Evolutionary conservation across 352 stramenopile genomes (phyloP), one percentile per base, ranked within the genome.

Genomic region (Pythium oligandrum): DNA sequence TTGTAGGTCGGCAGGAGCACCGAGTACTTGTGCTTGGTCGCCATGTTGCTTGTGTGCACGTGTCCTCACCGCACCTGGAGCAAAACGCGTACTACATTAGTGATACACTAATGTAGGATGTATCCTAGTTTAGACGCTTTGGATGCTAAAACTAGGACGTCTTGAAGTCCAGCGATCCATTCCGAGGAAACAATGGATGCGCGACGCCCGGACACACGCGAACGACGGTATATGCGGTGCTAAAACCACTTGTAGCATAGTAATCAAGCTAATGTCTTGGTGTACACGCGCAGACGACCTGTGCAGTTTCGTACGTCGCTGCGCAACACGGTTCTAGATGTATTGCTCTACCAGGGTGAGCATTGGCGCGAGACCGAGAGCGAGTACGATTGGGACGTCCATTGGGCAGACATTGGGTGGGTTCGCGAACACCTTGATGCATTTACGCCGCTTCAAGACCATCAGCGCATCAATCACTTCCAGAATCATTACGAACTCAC

Each of bases 1-100:
- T 99, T 99, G 76, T 98, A 99, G 35, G 95, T 99, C 51, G 96
- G 96, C 56, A 99, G 73, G 61, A 99, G 94, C 36, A 99, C 83
- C 37, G 93, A 98, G 63, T 98, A 98, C 71, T 91, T 92, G 63
- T 34, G 36, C 31, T 40, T 26, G 3, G 52, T n/a, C 58, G 36
- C 31, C 38, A 55, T 60, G 9, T 30, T 12, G 38, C 38, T 42
- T 42, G 17, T 26, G 17, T 26, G 17, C 17, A 26, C 17, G 17
- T 26, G 17, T 26, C 17, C 17, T 26, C 17, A 26, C 17, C 17
- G 17, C 17, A 26, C 17, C 17, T 26, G 17, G 17, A 26, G 17
- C 17, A 26, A 26, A 26, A 52, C 26, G 46, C 40, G 3, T 4
- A 40, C n/a, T 32, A 52, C 46, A 32, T 37, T 3, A 43, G 12